These are phyloP conservation scores for Pseudogymnoascus sp. DNA, from an alignment of 2,329 filamentous ascomycete genomes.

Conservation along the genomic window DNA sequence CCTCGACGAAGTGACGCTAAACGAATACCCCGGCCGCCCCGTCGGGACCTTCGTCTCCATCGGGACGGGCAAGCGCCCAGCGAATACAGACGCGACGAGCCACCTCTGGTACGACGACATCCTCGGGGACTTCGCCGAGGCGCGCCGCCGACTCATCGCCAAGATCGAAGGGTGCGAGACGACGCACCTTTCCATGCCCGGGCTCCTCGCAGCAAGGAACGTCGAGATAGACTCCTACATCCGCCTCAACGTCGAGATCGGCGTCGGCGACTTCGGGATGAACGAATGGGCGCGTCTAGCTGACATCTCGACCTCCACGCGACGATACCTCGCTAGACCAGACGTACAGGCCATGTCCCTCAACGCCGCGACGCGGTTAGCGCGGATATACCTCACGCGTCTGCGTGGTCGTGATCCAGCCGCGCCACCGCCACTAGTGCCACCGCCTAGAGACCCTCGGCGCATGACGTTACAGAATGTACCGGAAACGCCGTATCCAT, in stretches of 20 bases:
- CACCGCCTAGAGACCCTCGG: background rate
- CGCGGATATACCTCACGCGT: conserved; percentile 74
- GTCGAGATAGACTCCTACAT: conserved; percentile 90
- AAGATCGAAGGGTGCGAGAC: conserved; percentile 95
- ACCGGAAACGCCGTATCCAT: conserved; percentile 32
- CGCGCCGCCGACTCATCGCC: conserved; percentile 70
- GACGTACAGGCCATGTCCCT: conserved; percentile 72
- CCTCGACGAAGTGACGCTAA: conserved; percentile 82
- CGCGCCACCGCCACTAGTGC: background rate
- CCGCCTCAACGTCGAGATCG: conserved; percentile 92
- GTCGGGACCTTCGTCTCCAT: conserved; percentile 88
- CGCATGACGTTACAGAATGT: conserved; percentile 22
- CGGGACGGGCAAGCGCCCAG: conserved; percentile 81
- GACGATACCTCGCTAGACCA: conserved; percentile 68
- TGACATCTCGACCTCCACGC: conserved; percentile 88
- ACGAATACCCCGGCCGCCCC: conserved; percentile 92
- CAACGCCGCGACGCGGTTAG: conserved; percentile 70
- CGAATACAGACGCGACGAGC: conserved; percentile 59
- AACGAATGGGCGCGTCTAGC: conserved; percentile 95
- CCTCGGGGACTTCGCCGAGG: conserved; percentile 77
- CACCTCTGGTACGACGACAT: conserved; percentile 93
- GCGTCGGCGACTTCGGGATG: conserved; percentile 96
- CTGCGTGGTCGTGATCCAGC: conserved; percentile 6
- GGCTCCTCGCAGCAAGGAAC: conserved; percentile 67
- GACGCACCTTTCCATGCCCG: conserved; percentile 81